Base-by-base conservation (phyloP, 2,329 filamentous ascomycete genomes). In the Alternaria brassicae region DNA sequence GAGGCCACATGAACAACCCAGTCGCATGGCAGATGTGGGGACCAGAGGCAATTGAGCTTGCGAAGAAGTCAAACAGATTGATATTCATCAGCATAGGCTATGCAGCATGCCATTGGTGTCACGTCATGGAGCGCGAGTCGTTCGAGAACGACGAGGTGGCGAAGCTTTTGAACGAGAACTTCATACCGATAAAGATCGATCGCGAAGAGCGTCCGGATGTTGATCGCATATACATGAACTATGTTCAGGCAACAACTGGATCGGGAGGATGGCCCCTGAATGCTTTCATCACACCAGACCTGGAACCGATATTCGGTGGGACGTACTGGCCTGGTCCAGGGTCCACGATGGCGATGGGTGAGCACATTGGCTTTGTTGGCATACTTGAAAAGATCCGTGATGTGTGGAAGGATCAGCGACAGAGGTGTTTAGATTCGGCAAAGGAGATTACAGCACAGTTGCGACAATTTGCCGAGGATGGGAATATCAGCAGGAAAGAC, bases 181-280 rank as follows among this genome's bases (percentile, higher is more conserved):
- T 98, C 77, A 88, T 99, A 42, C 94, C 95, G 4, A 88, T 98
- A 76, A 91, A 97, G 70, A 87, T 98, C 72, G 95, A 99, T 78
- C 88, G 93, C 60, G 95, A 99, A 79, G 92, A 97, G 79, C 88
- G 94, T 25, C 94, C 94, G 8, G 93, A 98, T 74, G 88, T 98
- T 65, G 95, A 99, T 74, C 89, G 91, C 62, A 93, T 98, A 65
- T 98, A 98, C 78, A 97, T 97, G 92, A 97, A 97, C 81, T 99
- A 97, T 77, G 90, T 97, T 39, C 93, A 97, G 76, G 94, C 94
- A 1, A 94, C 95, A 10, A 96, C 91, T 58, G 93, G 91, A 19
- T 89, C 87, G 2, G 94, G 93, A 9, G 95, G 95, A 37, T 98
- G 95, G 93, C 95, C 95, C 1, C 81, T 98, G 61, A 98, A 97